Evolutionary conservation across 2,329 filamentous ascomycete genomes (phyloP).

Genomic region (Elsinoe arachidis): DNA sequence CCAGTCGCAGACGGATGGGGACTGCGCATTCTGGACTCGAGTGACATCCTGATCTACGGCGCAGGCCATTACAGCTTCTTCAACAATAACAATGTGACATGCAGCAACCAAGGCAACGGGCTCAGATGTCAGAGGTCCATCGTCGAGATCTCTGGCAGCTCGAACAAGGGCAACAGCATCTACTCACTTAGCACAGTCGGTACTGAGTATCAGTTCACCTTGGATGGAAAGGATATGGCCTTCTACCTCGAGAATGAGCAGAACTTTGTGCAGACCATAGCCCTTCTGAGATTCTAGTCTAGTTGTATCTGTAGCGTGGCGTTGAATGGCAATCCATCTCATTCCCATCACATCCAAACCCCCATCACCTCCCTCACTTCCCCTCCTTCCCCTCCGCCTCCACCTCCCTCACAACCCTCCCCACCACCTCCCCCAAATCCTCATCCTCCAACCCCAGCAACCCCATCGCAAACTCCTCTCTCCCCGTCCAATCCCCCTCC

Average conservation of each 20-base stretch:
- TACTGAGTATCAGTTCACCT: constrained; percentile 37
- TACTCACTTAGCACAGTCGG: constrained; percentile 40
- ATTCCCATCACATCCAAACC: not conserved
- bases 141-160: constrained; percentile 36
- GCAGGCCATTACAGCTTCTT: constrained; percentile 62
- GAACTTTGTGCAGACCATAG: constrained; percentile 37
- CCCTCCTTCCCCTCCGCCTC: not conserved
- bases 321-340: not conserved
- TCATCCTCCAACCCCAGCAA: constrained; percentile 35
- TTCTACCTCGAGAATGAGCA: constrained; percentile 40
- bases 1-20: constrained; percentile 58
- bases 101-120: constrained; percentile 31
- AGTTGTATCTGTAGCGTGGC: not conserved
- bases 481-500: constrained; percentile 25
- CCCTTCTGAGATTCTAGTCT: constrained; percentile 27
- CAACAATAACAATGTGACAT: constrained; percentile 48
- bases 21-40: constrained; percentile 50
- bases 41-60: constrained; percentile 51
- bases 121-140: constrained; percentile 43
- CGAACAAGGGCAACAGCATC: constrained; percentile 30
- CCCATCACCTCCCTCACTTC: not conserved
- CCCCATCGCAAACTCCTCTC: constrained; percentile 34
- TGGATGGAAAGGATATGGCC: constrained; percentile 37
- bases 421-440: constrained; percentile 31
- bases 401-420: constrained; percentile 24